A percentile compares a stretch with the other conserved stretches of the same genome.
Evolutionary conservation across 306 rosid genomes (phyloP).

Genomic region (Hylodesmum podocarpum): DNA sequence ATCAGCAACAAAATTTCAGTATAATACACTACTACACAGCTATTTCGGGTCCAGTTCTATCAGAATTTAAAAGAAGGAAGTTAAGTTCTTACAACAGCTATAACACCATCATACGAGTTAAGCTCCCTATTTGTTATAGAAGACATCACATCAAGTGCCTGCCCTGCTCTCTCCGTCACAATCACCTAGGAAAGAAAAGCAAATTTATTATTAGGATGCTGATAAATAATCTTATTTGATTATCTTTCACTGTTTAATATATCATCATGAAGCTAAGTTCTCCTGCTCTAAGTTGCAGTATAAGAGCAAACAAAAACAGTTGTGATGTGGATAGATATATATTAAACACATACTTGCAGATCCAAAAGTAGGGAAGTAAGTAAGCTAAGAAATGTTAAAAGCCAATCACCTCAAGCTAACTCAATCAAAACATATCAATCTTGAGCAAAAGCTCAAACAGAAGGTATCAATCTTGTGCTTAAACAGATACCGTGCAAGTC

Average conservation of each 20-base stretch:
- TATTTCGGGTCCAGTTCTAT: neutral
- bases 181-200: conserved; percentile 57
- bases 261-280: conserved; percentile 9
- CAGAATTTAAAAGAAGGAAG: conserved; percentile 25
- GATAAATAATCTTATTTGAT: neutral
- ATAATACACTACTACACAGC: neutral
- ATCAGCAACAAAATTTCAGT: conserved; percentile 7
- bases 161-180: conserved; percentile 88
- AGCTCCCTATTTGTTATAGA: conserved; percentile 67
- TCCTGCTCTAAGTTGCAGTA: neutral
- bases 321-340: neutral
- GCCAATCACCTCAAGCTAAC: conserved; percentile 2
- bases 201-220: conserved; percentile 22
- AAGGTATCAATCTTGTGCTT: neutral
- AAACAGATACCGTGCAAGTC: neutral
- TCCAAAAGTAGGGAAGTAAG: neutral
- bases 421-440: conserved; percentile 6
- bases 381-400: neutral
- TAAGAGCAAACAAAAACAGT: neutral
- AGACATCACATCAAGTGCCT: conserved; percentile 75
- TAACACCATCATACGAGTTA: conserved; percentile 77
- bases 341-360: neutral
- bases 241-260: neutral
- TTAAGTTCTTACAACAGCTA: conserved; percentile 77
- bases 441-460: neutral